Percentiles rank a stretch among this genome's conserved stretches.
Conservation (phyloP, 2,329 filamentous ascomycete genomes). For the Xylaria sp. region DNA sequence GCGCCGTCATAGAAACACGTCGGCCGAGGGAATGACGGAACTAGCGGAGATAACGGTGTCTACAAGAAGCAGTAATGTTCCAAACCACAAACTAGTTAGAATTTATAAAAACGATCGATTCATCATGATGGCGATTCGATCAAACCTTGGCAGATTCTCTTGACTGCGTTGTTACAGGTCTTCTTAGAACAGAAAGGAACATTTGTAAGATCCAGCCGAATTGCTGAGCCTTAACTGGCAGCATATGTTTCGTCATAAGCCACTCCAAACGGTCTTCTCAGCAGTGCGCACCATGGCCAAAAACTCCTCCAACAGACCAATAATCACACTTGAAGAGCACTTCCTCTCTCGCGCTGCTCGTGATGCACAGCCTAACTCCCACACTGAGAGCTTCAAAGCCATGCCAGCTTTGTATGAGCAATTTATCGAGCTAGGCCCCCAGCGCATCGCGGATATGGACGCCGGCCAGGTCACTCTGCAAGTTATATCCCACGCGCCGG, state of each 20-base stretch:
- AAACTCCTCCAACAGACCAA: slow-evolving; percentile 17
- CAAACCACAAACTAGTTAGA: background rate
- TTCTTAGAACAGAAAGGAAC: background rate
- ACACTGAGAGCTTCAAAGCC: slow-evolving; percentile 19
- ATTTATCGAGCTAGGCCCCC: slow-evolving; percentile 24
- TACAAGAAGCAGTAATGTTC: background rate
- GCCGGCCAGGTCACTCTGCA: slow-evolving; percentile 43
- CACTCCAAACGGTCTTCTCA: background rate
- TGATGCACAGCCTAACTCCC: slow-evolving; percentile 19
- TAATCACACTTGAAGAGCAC: slow-evolving; percentile 42
- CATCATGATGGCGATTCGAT: background rate
- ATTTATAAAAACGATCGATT: background rate
- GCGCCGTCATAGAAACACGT: background rate
- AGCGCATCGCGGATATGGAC: slow-evolving; percentile 43
- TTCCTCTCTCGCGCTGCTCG: slow-evolving; percentile 36
- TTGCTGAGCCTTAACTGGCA: background rate
- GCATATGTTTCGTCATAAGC: background rate
- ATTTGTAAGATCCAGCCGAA: background rate
- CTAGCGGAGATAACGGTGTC: slow-evolving; percentile 16
- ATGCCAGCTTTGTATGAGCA: slow-evolving; percentile 28
- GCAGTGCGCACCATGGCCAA: background rate
- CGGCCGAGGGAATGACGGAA: background rate
- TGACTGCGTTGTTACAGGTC: background rate
- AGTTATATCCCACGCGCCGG: slow-evolving; percentile 45
- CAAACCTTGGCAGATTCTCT: background rate